A percentile compares a stretch with the other conserved stretches of the same genome.
These are phyloP conservation scores for Juglanconis juglandina DNA, from an alignment of 2,329 filamentous ascomycete genomes.

Conservation along the genomic window DNA sequence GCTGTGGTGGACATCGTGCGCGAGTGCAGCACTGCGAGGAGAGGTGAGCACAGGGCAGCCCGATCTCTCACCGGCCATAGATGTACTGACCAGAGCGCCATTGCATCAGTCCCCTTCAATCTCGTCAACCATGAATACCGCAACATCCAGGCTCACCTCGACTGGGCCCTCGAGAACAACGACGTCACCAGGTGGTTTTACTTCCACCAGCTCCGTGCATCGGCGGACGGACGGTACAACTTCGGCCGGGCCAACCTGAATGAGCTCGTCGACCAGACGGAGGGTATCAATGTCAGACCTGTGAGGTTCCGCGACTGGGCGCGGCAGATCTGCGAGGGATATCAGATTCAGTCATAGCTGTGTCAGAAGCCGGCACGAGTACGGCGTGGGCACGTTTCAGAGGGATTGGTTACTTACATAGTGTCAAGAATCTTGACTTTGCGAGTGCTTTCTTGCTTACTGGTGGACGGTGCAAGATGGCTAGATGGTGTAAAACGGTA, in stretches of 20 bases:
- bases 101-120: constrained; percentile 35
- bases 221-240: constrained; percentile 65
- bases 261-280: constrained; percentile 35
- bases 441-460: no score
- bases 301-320: constrained; percentile 55
- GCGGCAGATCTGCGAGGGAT: constrained; percentile 39
- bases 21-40: constrained; percentile 45
- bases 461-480: no score
- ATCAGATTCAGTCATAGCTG: not conserved
- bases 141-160: constrained; percentile 38
- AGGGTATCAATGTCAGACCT: constrained; percentile 42
- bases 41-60: constrained; percentile 35
- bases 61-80: constrained; percentile 16
- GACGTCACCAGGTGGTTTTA: constrained; percentile 48
- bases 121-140: constrained; percentile 36
- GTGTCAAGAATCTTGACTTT: no score
- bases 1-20: constrained; percentile 57
- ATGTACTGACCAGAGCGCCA: constrained; percentile 21
- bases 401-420: no score
- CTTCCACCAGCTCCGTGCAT: constrained; percentile 63
- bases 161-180: constrained; percentile 42
- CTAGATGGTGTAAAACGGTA: no score
- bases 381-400: no score
- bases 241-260: constrained; percentile 62
- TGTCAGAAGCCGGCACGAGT: not conserved